Conservation (phyloP, 192 early-diverging fungal species). For the Umbelopsis vinacea region DNA sequence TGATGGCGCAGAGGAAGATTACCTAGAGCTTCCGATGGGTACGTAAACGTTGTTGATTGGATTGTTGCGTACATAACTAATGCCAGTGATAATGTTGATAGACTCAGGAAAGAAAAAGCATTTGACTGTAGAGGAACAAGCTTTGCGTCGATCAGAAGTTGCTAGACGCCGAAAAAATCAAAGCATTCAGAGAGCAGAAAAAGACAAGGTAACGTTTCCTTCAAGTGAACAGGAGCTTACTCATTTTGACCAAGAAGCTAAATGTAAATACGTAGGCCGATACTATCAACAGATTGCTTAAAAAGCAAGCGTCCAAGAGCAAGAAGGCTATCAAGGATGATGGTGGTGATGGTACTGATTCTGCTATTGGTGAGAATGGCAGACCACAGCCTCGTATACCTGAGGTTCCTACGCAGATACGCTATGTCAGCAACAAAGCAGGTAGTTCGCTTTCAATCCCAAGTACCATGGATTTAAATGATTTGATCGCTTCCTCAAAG, state of each 20-base stretch:
- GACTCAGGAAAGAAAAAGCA: conserved; percentile 66
- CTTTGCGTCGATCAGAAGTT: conserved; percentile 72
- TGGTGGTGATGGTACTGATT: conserved; percentile 49
- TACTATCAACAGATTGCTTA: conserved; percentile 79
- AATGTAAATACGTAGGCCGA: conserved; percentile 55
- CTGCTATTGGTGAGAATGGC: conserved; percentile 13
- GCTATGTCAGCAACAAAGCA: conserved; percentile 46
- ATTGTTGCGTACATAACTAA: background rate
- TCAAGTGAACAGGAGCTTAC: background rate
- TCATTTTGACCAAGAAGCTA: background rate
- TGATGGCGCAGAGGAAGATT: conserved; percentile 58
- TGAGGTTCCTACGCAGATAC: conserved; percentile 26
- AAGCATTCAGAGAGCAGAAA: conserved; percentile 76
- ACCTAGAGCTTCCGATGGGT: conserved; percentile 72
- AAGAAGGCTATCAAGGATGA: conserved; percentile 66
- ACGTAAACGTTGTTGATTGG: conserved; percentile 1
- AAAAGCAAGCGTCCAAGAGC: conserved; percentile 79
- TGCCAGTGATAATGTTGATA: conserved; percentile 9
- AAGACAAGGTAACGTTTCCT: conserved; percentile 57
- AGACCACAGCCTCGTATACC: background rate
- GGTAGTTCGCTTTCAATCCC: conserved; percentile 50
- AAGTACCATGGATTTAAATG: conserved; percentile 10
- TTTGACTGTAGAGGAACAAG: conserved; percentile 73
- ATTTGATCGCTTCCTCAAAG: background rate
- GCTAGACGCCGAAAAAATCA: conserved; percentile 80